phyloP scores from a whole-genome alignment of 306 rosid species.

The Acmispon strigosus region DNA sequence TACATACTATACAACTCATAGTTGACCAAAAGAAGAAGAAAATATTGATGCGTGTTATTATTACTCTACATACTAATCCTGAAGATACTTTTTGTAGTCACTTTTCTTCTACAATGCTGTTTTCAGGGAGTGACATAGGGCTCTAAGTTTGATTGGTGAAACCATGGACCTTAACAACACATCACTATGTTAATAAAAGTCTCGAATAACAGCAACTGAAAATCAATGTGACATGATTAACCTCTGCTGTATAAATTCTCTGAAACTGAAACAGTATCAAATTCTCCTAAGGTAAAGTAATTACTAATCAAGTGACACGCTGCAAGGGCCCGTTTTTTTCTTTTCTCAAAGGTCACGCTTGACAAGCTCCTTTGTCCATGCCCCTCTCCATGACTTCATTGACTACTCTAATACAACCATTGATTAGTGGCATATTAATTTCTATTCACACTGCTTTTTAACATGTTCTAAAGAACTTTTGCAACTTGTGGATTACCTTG shows the following conservation, averaged over 20 bases:
- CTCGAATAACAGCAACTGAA: conserved; percentile 20
- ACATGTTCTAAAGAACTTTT: conserved; percentile 1
- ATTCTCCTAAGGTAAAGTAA: conserved; percentile 35
- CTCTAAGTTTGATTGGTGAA: conserved; percentile 7
- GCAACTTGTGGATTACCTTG: conserved; percentile 5
- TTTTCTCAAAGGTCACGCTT: conserved; percentile 27
- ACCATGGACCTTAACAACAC: neutral
- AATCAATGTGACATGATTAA: conserved; percentile 31
- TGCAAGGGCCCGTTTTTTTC: conserved; percentile 3
- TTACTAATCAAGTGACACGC: conserved; percentile 25
- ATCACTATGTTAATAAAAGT: conserved; percentile 19
- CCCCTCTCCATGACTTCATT: conserved; percentile 13
- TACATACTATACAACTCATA: neutral
- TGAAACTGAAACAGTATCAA: conserved; percentile 49
- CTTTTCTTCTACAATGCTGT: conserved; percentile 3
- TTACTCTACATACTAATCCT: neutral
- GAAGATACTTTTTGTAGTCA: too few relatives aligned
- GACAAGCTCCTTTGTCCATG: conserved; percentile 28
- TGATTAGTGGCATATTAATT: conserved; percentile 3
- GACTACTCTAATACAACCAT: conserved; percentile 10
- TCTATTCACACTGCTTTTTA: neutral
- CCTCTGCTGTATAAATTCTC: conserved; percentile 29
- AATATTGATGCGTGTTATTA: neutral
- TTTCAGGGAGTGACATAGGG: neutral
- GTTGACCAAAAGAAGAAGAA: neutral